Evolutionary conservation across 352 stramenopile genomes (phyloP), one percentile per base, ranked within the genome.

Genomic region (Globisporangium canariense): DNA sequence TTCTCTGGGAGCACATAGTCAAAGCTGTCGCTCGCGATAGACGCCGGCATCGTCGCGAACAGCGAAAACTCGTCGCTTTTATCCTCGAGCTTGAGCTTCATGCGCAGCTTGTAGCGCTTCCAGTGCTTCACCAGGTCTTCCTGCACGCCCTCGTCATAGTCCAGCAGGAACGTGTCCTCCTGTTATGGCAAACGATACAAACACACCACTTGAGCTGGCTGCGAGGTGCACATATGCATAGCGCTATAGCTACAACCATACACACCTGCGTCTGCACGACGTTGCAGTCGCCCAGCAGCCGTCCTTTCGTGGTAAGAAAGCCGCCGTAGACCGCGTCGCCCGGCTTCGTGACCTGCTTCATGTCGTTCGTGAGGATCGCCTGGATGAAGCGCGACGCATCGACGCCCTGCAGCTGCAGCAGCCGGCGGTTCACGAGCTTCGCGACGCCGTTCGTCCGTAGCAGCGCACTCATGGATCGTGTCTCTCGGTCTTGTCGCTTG

Each of bases 41-140:
- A 38, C 0, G 83, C 75, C 5, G 84, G 77, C 4, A 96, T 61
- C 22, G 83, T 78, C 11, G 75, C 67, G 47, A 83, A 85, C 38
- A 80, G 55, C n/a, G 57, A 55, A 8, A 89, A 69, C 4, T 66
- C 66, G 32, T 90, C 76, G 36, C 70, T 88, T 66, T 78, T 83
- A 66, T 91, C 83, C 60, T 92, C 77, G 34, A 94, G 75, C 55
- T 69, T 81, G 25, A 90, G 57, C 58, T 94, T 94, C 79, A 93
- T 91, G 30, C 88, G 86, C 68, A 96, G 57, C 58, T 94, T 96
- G 77, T 96, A 96, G 55, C 86, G 79, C 71, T 91, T 93, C 81
- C 84, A 93, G 73, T 94, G 86, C 70, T 96, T 94, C 56, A 74
- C 67, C 32, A 93, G 60, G 5, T 89, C 58, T 5, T 86, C 78